Evolutionary conservation across 1,139 yeast species (phyloP), one percentile per base, ranked within the genome.

Genomic region (Entelexis sorbosivorans): DNA sequence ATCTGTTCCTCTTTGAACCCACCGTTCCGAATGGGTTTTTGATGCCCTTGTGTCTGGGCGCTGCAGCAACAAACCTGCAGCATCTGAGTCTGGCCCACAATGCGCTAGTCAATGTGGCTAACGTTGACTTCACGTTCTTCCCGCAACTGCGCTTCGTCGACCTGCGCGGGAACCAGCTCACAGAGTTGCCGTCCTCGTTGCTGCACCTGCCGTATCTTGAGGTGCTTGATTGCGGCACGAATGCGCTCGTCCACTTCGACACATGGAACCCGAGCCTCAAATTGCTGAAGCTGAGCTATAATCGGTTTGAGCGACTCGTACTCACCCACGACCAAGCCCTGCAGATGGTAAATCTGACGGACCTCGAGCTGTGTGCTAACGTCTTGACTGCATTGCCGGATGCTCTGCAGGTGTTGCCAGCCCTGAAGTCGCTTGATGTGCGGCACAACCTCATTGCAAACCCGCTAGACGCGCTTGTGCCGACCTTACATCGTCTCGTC

Each of bases 281-380:
- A 44, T 84, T 82, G 53, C 71, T 91, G 56, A 95, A 89, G 63
- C 65, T 91, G 48, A 86, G 96, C 0, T 89, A 87, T 66, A 91
- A 91, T 65, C 79, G 79, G 54, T 75, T 91, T 47, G 81, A 91
- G 38, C 85, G 89, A 51, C 87, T 91, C 61, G 75, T 74, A 54
- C 70, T 91, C 46, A 68, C 75, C n/a, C 73, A 76, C 46, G 66
- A 71, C 2, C 66, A 82, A 35, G 89, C 91, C 0, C 10, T 32
- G 19, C 52, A 49, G 16, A 54, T 63, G 61, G 2, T 75, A 74
- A 52, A 73, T 85, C 57, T 68, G 73, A 1, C 69, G 73, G 9
- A 71, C 86, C 63, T 55, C 22, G 53, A 55, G 49, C 42, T 55
- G 16, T 47, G 53, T 16, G 58, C 58, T 1, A 55, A 55, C 36